These are phyloP conservation scores for Camelina neglecta DNA, from an alignment of 345 rosid species.

Conservation along the genomic window DNA sequence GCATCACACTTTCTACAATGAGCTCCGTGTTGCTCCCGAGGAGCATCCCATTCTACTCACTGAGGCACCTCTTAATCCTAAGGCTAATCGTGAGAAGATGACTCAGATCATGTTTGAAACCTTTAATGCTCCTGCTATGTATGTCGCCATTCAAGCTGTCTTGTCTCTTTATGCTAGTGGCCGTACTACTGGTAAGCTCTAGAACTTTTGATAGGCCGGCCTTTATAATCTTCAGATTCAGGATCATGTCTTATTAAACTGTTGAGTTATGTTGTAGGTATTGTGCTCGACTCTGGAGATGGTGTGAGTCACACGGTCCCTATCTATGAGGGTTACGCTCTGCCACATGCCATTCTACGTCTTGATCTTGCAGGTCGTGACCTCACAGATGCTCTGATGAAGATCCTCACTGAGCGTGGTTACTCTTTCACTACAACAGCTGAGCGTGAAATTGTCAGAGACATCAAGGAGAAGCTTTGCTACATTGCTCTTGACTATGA, in stretches of 20 bases:
- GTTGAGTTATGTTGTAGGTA: conserved; percentile 53
- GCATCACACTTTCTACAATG: conserved; percentile 92
- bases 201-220: background rate
- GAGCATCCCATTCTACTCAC: conserved; percentile 80
- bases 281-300: conserved; percentile 90
- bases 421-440: conserved; percentile 91
- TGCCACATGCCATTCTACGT: conserved; percentile 87
- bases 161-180: conserved; percentile 93
- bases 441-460: conserved; percentile 93
- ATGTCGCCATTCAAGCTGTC: conserved; percentile 89
- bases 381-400: conserved; percentile 80
- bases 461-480: conserved; percentile 86
- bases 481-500: conserved; percentile 87
- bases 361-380: conserved; percentile 88
- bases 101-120: conserved; percentile 94
- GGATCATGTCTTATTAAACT: background rate
- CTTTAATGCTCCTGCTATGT: conserved; percentile 85
- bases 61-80: conserved; percentile 90
- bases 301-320: conserved; percentile 91
- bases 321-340: conserved; percentile 82
- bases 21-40: conserved; percentile 94
- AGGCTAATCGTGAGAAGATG: conserved; percentile 97
- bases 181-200: conserved; percentile 79
- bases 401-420: conserved; percentile 90
- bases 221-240: background rate